Conservation (phyloP, 164 flowering plant genomes). For the Vitis riparia region DNA sequence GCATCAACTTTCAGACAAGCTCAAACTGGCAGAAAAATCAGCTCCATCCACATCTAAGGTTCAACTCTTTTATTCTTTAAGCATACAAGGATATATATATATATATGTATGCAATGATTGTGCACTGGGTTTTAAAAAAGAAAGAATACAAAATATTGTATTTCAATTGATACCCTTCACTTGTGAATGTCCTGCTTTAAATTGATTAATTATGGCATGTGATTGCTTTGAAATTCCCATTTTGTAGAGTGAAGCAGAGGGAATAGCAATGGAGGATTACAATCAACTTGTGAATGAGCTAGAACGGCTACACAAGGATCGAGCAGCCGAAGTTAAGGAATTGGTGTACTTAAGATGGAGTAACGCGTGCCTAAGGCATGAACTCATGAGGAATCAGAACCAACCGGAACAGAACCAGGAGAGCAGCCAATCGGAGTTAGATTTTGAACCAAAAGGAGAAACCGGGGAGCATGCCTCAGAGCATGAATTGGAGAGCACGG, state of each 20-base stretch:
- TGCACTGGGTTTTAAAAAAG: too few relatives aligned
- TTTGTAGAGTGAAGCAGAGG: conserved; percentile 38
- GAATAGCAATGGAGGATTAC: conserved; percentile 31
- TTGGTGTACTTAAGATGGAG: conserved; percentile 48
- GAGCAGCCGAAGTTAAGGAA: conserved; percentile 44
- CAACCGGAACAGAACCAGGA: conserved; percentile 26
- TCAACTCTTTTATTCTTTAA: not conserved
- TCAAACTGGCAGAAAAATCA: conserved; percentile 32
- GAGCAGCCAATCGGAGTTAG: not conserved
- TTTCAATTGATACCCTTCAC: too few relatives aligned
- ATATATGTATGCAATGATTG: too few relatives aligned
- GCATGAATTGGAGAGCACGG: conserved; percentile 23
- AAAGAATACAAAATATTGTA: too few relatives aligned
- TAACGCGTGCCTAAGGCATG: conserved; percentile 66
- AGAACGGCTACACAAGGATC: conserved; percentile 42
- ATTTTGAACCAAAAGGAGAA: conserved; percentile 18
- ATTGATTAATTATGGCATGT: too few relatives aligned
- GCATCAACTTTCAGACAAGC: conserved; percentile 29
- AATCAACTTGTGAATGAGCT: conserved; percentile 36
- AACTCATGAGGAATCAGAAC: conserved; percentile 33
- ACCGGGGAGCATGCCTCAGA: conserved; percentile 14
- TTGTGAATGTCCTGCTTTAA: too few relatives aligned
- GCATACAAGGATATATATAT: too few relatives aligned
- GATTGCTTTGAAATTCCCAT: not conserved
- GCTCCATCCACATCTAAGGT: conserved; percentile 37